These are phyloP conservation scores for Dothistroma septosporum DNA, from an alignment of 2,329 filamentous ascomycete genomes.

Conservation along the genomic window DNA sequence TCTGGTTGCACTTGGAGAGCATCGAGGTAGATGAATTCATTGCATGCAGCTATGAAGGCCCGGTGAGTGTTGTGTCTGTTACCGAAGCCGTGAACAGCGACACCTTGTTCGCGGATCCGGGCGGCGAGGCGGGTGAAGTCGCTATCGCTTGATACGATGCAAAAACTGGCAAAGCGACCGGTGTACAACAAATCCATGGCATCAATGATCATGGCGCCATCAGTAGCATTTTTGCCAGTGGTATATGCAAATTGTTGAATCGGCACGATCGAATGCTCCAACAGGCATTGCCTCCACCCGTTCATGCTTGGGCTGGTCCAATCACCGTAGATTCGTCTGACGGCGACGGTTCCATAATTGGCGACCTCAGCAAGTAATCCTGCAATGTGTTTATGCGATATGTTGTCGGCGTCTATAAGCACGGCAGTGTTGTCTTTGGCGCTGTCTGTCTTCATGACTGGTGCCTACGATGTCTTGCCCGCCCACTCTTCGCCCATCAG, in stretches of 20 bases:
- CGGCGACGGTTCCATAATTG: constrained; percentile 33
- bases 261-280: constrained; percentile 27
- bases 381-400: not conserved
- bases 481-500: not conserved
- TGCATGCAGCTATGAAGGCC: constrained; percentile 31
- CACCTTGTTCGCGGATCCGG: constrained; percentile 35
- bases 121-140: constrained; percentile 37
- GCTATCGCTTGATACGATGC: constrained; percentile 36
- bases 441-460: not conserved
- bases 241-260: constrained; percentile 34
- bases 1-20: constrained; percentile 19
- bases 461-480: not conserved
- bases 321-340: constrained; percentile 33
- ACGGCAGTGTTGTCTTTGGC: not conserved
- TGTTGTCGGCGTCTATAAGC: constrained; percentile 4
- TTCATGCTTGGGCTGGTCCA: constrained; percentile 27
- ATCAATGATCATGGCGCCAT: constrained; percentile 37
- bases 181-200: constrained; percentile 37
- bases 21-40: constrained; percentile 32
- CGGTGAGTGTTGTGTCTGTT: constrained; percentile 28
- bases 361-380: constrained; percentile 33
- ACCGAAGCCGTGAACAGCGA: constrained; percentile 36
- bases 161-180: constrained; percentile 34
- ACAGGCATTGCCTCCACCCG: constrained; percentile 26
- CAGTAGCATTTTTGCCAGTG: constrained; percentile 32